Evolutionary conservation across 2,329 filamentous ascomycete species (phyloP), one percentile per base, ranked within the genome.

Genomic region (Drechmeria coniospora): DNA sequence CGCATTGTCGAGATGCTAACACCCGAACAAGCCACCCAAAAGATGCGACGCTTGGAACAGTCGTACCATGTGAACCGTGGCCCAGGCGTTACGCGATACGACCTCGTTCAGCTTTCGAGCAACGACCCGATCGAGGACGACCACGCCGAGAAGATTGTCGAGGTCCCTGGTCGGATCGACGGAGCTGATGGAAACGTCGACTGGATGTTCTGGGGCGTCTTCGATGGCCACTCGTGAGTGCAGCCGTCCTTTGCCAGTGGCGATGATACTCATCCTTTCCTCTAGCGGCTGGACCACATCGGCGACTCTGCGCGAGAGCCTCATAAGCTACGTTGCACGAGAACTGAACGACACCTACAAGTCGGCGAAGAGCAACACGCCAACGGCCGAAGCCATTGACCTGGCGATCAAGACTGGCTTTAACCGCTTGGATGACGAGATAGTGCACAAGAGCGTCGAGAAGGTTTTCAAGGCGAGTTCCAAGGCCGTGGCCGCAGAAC

Each of bases 161-260:
- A 95, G 53, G 73, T 94, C 7, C 79, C 82, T 4, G 65, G 67
- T 29, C 67, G 43, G 56, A 67, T 47, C 55, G 43, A 36, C 19
- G 46, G 43, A 15, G 43, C 46, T 14, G 42, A 49, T 19, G 50
- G 65, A 9, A 21, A 23, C 33, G 81, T 70, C 35, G 92, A 98
- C 54, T 98, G 90, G 90, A 95, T 95, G 84, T 98, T 98, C 53
- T 98, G 92, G 90, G 90, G 86, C 32, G 86, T 98, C 12, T 98
- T 95, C 53, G 90, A 98, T 48, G 90, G 90, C 1, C 90, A 98
- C 54, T 82, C 81, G 82, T 87, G 60, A 54, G 69, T 67, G 8
- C 5, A 11, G 10, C 20, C 5, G 9, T 23, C 16, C 11, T 12
- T 25, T 21, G 12, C 10, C 13, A 9, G 3, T 4, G 8, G 15